These are phyloP conservation scores for Anisogramma anomala DNA, from an alignment of 2,329 filamentous ascomycete genomes.

Conservation along the genomic window DNA sequence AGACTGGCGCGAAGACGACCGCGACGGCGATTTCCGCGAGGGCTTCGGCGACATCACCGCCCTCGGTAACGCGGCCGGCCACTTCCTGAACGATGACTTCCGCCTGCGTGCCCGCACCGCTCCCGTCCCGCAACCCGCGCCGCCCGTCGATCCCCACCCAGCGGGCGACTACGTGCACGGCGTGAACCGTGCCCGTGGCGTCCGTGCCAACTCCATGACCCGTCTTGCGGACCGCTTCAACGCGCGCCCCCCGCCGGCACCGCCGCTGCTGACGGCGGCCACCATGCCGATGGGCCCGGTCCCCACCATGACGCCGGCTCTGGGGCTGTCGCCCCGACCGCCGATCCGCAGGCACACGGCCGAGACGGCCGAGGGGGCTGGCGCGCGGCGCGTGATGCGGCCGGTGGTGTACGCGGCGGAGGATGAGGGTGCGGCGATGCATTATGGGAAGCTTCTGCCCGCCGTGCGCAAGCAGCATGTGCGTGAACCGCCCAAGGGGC, in stretches of 20 bases:
- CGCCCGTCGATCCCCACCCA: conserved; percentile 18
- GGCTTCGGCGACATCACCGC: conserved; percentile 29
- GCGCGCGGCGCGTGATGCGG: conserved; percentile 16
- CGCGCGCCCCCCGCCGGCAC: conserved; percentile 23
- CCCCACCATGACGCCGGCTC: conserved; percentile 25
- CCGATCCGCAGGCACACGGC: conserved; percentile 30
- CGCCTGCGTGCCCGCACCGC: conserved; percentile 28
- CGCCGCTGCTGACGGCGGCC: conserved; percentile 20
- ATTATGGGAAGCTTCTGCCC: conserved; percentile 14
- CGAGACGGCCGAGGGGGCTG: conserved; percentile 22
- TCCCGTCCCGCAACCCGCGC: conserved; percentile 25
- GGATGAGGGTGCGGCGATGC: conserved; percentile 20
- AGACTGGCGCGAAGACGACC: conserved; percentile 25
- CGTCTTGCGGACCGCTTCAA: conserved; percentile 39
- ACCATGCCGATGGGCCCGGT: no score
- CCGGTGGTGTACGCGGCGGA: conserved; percentile 21
- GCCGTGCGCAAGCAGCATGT: conserved; percentile 18
- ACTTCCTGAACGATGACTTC: conserved; percentile 53
- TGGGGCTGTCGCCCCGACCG: conserved; percentile 11
- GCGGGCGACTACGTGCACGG: conserved; percentile 34
- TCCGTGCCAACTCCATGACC: conserved; percentile 34
- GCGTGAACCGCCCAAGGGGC: conserved; percentile 24
- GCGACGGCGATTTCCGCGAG: conserved; percentile 25
- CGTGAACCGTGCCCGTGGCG: conserved; percentile 31
- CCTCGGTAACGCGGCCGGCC: conserved; percentile 40